Evolutionary conservation across 2,329 filamentous ascomycete genomes (phyloP), one percentile per base, ranked within the genome.

Genomic region (Diaporthe helianthi): DNA sequence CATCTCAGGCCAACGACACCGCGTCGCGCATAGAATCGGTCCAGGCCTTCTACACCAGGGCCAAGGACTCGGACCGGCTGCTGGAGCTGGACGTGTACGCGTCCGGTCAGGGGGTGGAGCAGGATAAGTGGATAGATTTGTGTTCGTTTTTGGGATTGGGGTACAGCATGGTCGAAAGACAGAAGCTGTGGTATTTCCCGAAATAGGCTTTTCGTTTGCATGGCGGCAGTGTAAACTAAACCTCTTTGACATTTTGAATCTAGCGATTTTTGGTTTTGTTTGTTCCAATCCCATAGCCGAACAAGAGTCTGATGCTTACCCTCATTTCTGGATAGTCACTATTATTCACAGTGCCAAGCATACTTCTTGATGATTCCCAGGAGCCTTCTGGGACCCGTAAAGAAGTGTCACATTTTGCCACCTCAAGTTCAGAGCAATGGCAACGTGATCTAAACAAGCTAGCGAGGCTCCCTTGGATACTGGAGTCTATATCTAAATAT

Each of bases 131-230:
- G 58, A 63, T 63, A 63, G 58, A 63, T 44, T 6, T 63, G n/a
- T 63, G 58, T 19, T 63, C 58, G 44, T 63, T 63, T 44, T 19
- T 63, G 58, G 58, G 58, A 5, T 44, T 63, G 13, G 58, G 58
- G 1, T 63, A 63, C 19, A 63, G 58, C 58, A 63, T 63, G 58
- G 58, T 63, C 7, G 58, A 63, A 4, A 63, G 58, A 9, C 58
- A 63, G 44, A 63, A 63, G 44, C n/a, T 63, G 44, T 63, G 58
- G 58, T 63, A 63, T 36, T 63, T 63, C 15, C 58, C 58, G n/a
- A 63, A 63, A 63, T 63, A 49, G 44, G 44, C 41, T 22, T 63
- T 5, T 61, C 31, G 2, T 61, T 33, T 33, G 24, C n/a, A 24
- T 47, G 24, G 41, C 6, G 15, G 26, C 6, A 31, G 19, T 8